Base-by-base conservation (phyloP, 495 filamentous ascomycete species). In the Arthonia radiata region DNA sequence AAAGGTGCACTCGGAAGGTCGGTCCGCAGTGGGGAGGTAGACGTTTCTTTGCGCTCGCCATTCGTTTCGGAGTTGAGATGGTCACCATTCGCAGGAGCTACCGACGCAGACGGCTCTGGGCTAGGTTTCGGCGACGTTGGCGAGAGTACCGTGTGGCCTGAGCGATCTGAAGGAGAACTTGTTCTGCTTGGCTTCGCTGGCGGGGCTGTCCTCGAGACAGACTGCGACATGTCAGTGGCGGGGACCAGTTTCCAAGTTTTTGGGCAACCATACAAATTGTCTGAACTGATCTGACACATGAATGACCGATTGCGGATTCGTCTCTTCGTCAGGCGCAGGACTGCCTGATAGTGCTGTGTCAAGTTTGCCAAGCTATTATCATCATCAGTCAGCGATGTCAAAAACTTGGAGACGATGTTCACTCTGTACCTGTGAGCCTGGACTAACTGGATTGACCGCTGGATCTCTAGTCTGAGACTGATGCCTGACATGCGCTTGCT, bases 31-130 rank as follows among this genome's bases (percentile, higher is more conserved):
- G 67, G 71, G 13, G 67, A 62, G 33, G 54, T 44, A 32, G 64
- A 44, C 32, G 50, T 52, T 14, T 32, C 4, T 49, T 44, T 8
- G 41, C 36, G 3, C 27, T 13, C 9, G 44, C 22, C 9, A 16
- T 42, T 43, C 33, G 33, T 38, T 33, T 5, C n/a, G 39, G 28
- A 36, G 47, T 26, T 23, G 42, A 34, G 28, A 19, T 19, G 19
- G 26, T 21, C 4, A 24, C 15, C 19, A 26, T 26, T 23, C 37
- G 33, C 13, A 22, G 14, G 7, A 12, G 15, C 57, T 13, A 76
- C 63, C 28, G 54, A 50, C 33, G 68, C 62, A 29, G 83, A 77
- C 31, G 82, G 71, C 33, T 67, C 63, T 19, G 57, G 51, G 13
- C 58, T 54, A 30, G 53, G 49, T 37, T 56, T 57, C 31, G 56